These are phyloP conservation scores for Diaporthe sp. DNA, from an alignment of 2,329 filamentous ascomycete species.

Conservation along the genomic window DNA sequence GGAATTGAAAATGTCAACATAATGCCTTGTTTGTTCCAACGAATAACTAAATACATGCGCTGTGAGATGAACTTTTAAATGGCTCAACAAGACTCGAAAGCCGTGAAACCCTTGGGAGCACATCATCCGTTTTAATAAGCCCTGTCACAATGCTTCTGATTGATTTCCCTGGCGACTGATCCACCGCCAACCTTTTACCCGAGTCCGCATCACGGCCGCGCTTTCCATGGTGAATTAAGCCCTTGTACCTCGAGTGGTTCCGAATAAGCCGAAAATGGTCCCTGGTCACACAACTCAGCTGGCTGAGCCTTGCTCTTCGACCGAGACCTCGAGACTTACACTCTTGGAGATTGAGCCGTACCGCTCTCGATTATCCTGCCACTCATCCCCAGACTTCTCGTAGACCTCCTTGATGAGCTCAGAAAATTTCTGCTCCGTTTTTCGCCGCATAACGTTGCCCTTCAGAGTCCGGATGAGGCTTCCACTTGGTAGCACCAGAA, in stretches of 20 bases:
- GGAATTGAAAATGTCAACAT: not conserved
- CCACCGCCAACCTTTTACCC: not conserved
- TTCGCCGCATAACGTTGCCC: slow-evolving; percentile 24
- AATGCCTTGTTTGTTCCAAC: not conserved
- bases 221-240: not conserved
- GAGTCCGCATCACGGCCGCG: not conserved
- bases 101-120: not conserved
- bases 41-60: not conserved
- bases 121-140: not conserved
- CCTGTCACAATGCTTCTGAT: not conserved
- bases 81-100: not conserved
- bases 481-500: slow-evolving; percentile 13
- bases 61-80: not conserved
- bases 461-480: slow-evolving; percentile 30
- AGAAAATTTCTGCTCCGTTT: slow-evolving; percentile 21
- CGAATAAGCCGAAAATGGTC: not conserved
- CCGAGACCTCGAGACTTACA: slow-evolving; percentile 18
- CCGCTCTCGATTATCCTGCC: slow-evolving; percentile 27
- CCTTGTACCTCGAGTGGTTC: not conserved
- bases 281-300: not conserved
- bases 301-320: not conserved
- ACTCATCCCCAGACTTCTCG: slow-evolving; percentile 22
- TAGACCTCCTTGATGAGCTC: not conserved
- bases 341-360: slow-evolving; percentile 29
- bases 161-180: not conserved